A percentile compares a stretch with the other conserved stretches of the same genome.
Evolutionary conservation across 192 early-diverging fungal species (phyloP).

Genomic region (Lobosporangium transversale): DNA sequence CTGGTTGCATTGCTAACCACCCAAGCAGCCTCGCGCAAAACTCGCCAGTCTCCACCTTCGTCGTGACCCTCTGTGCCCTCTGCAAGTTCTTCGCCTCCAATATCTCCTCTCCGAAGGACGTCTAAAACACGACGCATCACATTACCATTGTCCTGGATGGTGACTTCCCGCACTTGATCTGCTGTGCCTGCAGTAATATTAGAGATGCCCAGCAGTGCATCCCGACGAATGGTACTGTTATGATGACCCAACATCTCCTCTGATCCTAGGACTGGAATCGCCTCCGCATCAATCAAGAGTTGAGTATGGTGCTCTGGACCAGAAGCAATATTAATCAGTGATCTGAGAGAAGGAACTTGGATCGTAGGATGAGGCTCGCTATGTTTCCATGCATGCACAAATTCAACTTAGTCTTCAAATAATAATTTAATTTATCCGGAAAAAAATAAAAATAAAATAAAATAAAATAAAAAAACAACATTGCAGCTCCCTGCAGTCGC

Average conservation of each 20-base stretch:
- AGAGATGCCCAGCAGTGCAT: constrained; percentile 46
- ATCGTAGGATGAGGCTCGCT: constrained; percentile 51
- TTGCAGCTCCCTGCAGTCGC: not conserved
- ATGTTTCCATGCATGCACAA: no score
- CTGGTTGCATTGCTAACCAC: constrained; percentile 52
- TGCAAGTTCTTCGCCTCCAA: constrained; percentile 34
- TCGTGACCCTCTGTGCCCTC: constrained; percentile 14
- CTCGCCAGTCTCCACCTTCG: constrained; percentile 50
- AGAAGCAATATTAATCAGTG: constrained; percentile 49
- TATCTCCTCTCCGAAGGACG: constrained; percentile 34
- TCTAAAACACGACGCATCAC: constrained; percentile 47
- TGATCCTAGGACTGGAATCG: constrained; percentile 41
- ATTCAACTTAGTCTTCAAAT: no score
- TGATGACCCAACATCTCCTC: constrained; percentile 28
- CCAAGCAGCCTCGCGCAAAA: constrained; percentile 48
- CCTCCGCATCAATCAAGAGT: constrained; percentile 47
- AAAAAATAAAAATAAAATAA: not conserved
- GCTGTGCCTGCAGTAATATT: constrained; percentile 51
- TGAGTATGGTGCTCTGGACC: constrained; percentile 51
- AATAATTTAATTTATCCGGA: not conserved
- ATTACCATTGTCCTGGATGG: constrained; percentile 45
- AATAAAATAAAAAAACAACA: not conserved
- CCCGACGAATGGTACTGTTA: constrained; percentile 46
- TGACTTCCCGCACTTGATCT: constrained; percentile 49
- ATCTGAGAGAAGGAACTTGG: constrained; percentile 46